These are phyloP conservation scores for Iberis pinnata DNA, from an alignment of 345 rosid genomes.

Conservation along the genomic window DNA sequence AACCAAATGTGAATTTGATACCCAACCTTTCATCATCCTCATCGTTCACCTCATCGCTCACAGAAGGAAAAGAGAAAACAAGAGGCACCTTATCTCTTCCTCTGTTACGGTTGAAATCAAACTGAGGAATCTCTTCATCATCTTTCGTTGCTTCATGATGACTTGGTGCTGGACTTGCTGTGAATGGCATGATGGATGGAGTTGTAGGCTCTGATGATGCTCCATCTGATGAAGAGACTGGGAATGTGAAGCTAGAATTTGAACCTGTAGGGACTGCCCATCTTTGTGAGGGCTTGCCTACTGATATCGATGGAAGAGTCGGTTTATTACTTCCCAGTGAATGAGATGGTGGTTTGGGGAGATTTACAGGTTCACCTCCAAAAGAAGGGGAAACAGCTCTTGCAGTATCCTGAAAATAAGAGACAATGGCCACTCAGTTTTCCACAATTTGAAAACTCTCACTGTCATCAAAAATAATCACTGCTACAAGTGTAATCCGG, in stretches of 20 bases:
- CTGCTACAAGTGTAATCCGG: neutral
- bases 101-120: slow-evolving; percentile 37
- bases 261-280: slow-evolving; percentile 46
- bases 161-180: slow-evolving; percentile 22
- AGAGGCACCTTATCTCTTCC: too few relatives aligned
- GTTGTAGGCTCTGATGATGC: slow-evolving; percentile 41
- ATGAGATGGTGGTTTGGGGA: slow-evolving; percentile 42
- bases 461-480: neutral
- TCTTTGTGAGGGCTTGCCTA: slow-evolving; percentile 45
- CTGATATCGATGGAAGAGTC: slow-evolving; percentile 46
- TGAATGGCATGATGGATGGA: slow-evolving; percentile 59
- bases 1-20: too few relatives aligned
- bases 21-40: too few relatives aligned
- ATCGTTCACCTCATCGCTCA: too few relatives aligned
- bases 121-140: slow-evolving; percentile 43
- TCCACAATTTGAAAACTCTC: neutral
- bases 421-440: slow-evolving; percentile 17
- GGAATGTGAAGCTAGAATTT: slow-evolving; percentile 58
- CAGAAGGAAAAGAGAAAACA: too few relatives aligned
- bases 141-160: slow-evolving; percentile 38
- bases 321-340: slow-evolving; percentile 45
- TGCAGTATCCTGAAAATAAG: slow-evolving; percentile 36
- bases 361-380: slow-evolving; percentile 26
- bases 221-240: slow-evolving; percentile 48
- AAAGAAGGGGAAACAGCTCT: slow-evolving; percentile 28